phyloP scores from a whole-genome alignment of 805 yeast genomes.

The Metschnikowia borealis region DNA sequence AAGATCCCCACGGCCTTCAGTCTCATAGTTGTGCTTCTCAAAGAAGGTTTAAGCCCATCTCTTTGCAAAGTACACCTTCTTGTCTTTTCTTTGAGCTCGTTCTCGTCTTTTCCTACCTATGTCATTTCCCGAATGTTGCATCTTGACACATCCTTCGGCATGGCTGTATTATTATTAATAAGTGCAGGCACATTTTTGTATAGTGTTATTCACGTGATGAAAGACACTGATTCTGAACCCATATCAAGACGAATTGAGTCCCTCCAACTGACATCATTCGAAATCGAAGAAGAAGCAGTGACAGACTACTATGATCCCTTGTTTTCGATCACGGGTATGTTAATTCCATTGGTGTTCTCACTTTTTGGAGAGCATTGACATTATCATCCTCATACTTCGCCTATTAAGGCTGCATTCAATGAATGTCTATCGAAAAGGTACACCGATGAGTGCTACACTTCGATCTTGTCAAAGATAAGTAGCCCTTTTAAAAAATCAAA shows the following conservation, averaged over 20 bases:
- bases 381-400: neutral
- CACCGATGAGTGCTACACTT: neutral
- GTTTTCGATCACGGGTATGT: slow-evolving; percentile 11
- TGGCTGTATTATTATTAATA: slow-evolving; percentile 56
- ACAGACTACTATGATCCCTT: neutral
- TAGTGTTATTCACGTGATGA: slow-evolving; percentile 64
- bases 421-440: neutral
- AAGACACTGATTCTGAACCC: slow-evolving; percentile 23
- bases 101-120: slow-evolving; percentile 53
- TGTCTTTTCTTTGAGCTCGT: slow-evolving; percentile 56
- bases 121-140: slow-evolving; percentile 30
- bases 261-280: slow-evolving; percentile 8
- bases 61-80: slow-evolving; percentile 44
- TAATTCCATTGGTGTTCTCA: slow-evolving; percentile 14
- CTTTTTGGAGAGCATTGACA: slow-evolving; percentile 10
- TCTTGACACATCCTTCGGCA: slow-evolving; percentile 30
- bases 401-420: neutral
- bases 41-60: slow-evolving; percentile 28
- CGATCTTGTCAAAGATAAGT: neutral
- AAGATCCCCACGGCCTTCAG: slow-evolving; percentile 76
- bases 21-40: slow-evolving; percentile 50
- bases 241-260: slow-evolving; percentile 8
- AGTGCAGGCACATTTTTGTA: slow-evolving; percentile 72
- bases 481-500: neutral
- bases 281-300: neutral